Conservation (phyloP, 1,284 basidiomycete genomes). For the Moniliella sp. region DNA sequence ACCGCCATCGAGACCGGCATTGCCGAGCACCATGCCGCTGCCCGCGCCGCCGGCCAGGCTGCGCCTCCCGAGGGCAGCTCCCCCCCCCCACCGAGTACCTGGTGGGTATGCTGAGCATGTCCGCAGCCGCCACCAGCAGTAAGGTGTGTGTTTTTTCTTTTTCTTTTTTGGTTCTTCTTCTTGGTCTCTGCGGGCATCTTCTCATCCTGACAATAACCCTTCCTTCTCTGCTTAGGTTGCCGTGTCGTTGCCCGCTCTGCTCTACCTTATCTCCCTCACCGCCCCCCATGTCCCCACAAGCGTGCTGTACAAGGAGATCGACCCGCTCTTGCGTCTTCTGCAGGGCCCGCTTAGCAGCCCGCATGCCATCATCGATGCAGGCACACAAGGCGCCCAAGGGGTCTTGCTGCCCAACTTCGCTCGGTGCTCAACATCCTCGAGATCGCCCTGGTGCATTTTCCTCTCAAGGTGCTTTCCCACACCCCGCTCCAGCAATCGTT, state of each 20-base stretch:
- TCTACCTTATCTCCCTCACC: background rate
- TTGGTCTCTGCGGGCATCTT: too few relatives aligned
- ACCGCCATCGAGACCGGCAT: conserved; percentile 72
- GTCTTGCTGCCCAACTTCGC: conserved; percentile 39
- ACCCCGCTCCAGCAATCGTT: conserved; percentile 33
- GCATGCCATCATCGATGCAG: too few relatives aligned
- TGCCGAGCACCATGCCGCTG: conserved; percentile 54
- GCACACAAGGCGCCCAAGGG: conserved; percentile 1
- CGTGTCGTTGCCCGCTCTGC: background rate
- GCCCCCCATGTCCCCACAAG: background rate
- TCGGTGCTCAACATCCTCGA: conserved; percentile 54
- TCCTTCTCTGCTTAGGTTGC: background rate
- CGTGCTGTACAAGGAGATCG: background rate
- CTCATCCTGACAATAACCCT: background rate
- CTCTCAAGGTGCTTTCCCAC: conserved; percentile 34
- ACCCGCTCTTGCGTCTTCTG: background rate
- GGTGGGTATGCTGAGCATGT: background rate
- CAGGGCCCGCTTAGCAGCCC: background rate
- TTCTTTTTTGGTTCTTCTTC: background rate
- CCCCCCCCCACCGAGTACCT: background rate
- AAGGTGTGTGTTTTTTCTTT: background rate
- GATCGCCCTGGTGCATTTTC: conserved; percentile 47
- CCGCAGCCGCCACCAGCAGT: background rate
- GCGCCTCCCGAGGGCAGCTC: too few relatives aligned
- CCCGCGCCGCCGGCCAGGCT: too few relatives aligned